Base-by-base conservation (phyloP, 805 yeast genomes). In the Pichia californica region DNA sequence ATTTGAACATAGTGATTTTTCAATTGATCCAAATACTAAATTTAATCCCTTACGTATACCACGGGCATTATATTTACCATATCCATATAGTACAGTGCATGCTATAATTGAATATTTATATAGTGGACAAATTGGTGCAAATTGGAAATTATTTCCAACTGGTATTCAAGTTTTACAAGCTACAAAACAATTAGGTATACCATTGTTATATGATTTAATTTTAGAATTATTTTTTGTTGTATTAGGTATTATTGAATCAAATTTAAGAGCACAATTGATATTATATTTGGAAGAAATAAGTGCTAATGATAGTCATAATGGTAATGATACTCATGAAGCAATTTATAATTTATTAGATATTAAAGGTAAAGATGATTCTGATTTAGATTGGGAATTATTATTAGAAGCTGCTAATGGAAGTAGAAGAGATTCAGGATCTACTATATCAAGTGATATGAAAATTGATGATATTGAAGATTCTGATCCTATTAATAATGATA, bases 101-200 rank as follows among this genome's bases (percentile, higher is more conserved):
- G 88, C 88, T 3, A 74, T 83, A 50, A 67, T 81, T 23, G 93
- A 84, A 55, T 85, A 78, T 57, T 67, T 85, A 43, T 83, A 81
- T 54, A 84, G 89, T 5, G 94, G 93, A 1, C 88, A 83, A 59
- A 76, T 85, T 19, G 87, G 87, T 21, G 77, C 81, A 41, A 80
- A 75, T 52, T 83, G 91, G 91, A 62, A 71, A n/a, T 61, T 84
- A 31, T 67, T 75, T 2, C 91, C 93, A 0, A 79, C 84, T 0
- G 74, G 83, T 0, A 67, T 83, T 31, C 88, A 83, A 50, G 69
- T 79, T 37, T 65, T 83, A 50, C 58, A 79, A 28, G 69, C 81
- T 54, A 71, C 89, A 3, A 80, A 81, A 52, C 70, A 76, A 47
- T 83, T 79, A 55, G 81, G 81, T 47, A 70, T 84, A 20, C 89